Conservation (phyloP, 2,329 filamentous ascomycete species). For the Hypoxylon sp. region DNA sequence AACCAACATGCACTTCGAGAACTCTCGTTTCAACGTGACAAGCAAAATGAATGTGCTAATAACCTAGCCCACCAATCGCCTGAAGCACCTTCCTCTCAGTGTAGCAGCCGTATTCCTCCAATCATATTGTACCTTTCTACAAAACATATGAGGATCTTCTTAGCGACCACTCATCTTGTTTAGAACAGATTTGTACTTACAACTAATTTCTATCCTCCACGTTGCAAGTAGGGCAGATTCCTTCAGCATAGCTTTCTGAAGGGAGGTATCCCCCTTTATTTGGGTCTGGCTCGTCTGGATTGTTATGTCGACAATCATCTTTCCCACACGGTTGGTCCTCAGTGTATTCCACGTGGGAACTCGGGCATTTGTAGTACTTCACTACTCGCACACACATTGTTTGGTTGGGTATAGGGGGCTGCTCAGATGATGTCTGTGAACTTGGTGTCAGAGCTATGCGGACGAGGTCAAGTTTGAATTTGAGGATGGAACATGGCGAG, state of each 20-base stretch:
- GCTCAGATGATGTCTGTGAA: background rate
- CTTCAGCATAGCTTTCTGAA: background rate
- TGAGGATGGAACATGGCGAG: background rate
- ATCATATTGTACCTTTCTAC: background rate
- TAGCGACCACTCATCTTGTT: background rate
- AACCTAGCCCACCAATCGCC: background rate
- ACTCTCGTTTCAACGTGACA: background rate
- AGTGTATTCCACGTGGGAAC: slow-evolving; percentile 8
- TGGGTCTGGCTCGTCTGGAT: slow-evolving; percentile 8
- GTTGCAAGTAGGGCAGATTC: slow-evolving; percentile 24
- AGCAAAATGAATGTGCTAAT: background rate
- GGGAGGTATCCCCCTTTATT: background rate
- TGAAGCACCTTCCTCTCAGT: background rate
- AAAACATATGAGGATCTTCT: background rate
- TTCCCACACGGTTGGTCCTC: slow-evolving; percentile 9
- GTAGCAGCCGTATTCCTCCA: background rate
- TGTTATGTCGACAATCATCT: background rate
- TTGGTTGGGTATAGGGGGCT: background rate
- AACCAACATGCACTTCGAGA: background rate
- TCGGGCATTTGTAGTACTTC: slow-evolving; percentile 9
- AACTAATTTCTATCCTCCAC: slow-evolving; percentile 14
- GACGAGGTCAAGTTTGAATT: background rate
- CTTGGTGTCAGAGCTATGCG: background rate
- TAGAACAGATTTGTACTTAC: background rate
- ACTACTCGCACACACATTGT: slow-evolving; percentile 15